Evolutionary conservation across 495 filamentous ascomycete genomes (phyloP).

Genomic region (Aspergillus campestris): DNA sequence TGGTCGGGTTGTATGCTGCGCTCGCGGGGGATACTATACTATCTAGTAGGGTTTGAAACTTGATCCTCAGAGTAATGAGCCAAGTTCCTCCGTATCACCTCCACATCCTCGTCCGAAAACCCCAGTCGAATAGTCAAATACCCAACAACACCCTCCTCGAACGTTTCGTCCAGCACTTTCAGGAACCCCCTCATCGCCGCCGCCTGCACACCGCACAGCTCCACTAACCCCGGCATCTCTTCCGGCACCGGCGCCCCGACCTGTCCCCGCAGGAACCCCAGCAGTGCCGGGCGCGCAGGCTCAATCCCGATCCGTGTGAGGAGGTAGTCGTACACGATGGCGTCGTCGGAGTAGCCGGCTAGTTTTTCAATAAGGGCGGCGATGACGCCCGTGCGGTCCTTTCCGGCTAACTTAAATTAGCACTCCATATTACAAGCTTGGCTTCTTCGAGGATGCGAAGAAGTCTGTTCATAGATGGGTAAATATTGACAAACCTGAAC

Average conservation of each 20-base stretch:
- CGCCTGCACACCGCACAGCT: slow-evolving; percentile 19
- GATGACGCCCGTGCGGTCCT: slow-evolving; percentile 57
- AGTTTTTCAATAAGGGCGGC: slow-evolving; percentile 48
- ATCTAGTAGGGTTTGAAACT: too few relatives aligned
- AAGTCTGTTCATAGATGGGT: not conserved
- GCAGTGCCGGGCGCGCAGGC: slow-evolving; percentile 16
- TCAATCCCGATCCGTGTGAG: slow-evolving; percentile 24
- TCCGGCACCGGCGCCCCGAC: slow-evolving; percentile 15
- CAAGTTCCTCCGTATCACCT: too few relatives aligned
- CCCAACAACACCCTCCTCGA: not conserved
- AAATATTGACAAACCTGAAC: slow-evolving; percentile 41
- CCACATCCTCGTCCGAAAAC: too few relatives aligned
- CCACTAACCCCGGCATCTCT: slow-evolving; percentile 19
- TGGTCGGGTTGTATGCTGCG: too few relatives aligned
- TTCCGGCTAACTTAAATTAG: slow-evolving; percentile 37
- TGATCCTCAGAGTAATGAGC: too few relatives aligned
- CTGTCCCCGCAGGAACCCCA: slow-evolving; percentile 11
- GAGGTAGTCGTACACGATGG: slow-evolving; percentile 43
- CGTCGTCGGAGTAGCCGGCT: slow-evolving; percentile 36
- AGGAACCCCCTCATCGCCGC: slow-evolving; percentile 23
- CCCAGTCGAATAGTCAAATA: too few relatives aligned
- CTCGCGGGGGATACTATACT: too few relatives aligned
- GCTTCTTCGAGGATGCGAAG: too few relatives aligned
- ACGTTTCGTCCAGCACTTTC: slow-evolving; percentile 15
- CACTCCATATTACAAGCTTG: not conserved